Conservation (phyloP, 768 basidiomycete species). For the Erythrobasidium yunnanense region DNA sequence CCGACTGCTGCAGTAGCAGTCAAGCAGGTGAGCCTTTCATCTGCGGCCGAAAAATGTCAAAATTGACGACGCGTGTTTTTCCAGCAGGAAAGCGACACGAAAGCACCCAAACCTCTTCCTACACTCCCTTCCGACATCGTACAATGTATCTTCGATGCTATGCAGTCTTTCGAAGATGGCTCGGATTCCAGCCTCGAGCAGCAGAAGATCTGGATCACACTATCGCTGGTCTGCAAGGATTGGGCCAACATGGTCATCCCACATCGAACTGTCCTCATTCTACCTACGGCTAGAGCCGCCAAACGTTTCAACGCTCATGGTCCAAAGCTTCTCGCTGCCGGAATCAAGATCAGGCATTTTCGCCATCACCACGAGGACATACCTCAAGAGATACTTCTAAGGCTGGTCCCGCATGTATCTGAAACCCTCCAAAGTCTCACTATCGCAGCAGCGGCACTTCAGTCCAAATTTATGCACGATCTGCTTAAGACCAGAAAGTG, state of each 20-base stretch:
- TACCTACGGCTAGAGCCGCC: neutral
- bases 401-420: neutral
- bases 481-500: neutral
- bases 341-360: neutral
- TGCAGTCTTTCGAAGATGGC: no score
- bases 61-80: no score
- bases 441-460: neutral
- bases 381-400: neutral
- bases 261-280: neutral
- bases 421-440: neutral
- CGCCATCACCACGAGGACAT: neutral
- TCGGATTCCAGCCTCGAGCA: neutral
- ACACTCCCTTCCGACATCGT: no score
- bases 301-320: neutral
- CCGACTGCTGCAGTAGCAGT: no score
- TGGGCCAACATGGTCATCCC: neutral
- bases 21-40: no score
- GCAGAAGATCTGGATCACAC: neutral
- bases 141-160: no score
- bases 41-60: no score
- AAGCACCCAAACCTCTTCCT: no score
- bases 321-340: neutral
- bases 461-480: neutral
- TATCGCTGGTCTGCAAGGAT: constrained; percentile 5
- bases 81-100: no score